Evolutionary conservation across 176 grass and related monocot species (phyloP), one percentile per base, ranked within the genome.

Genomic region (Olyra latifolia): DNA sequence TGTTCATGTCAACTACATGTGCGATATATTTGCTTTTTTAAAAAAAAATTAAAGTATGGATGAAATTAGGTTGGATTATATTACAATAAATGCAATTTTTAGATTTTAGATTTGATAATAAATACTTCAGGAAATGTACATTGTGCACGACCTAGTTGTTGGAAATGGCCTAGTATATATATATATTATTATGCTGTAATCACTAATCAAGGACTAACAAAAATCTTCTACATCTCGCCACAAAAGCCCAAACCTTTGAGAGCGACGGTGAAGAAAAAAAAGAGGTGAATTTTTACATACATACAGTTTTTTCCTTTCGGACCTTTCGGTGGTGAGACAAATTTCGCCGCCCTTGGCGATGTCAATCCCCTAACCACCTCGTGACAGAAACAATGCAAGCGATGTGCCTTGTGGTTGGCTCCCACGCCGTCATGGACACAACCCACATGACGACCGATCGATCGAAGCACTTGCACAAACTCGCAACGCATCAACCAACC

Each of bases 281-380:
- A 43, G 9, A 38, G 12, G 27, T 1, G 63, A 35, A 23, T 44
- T 62, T 53, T 66, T 47, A 65, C 25, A 30, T 73, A 38, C 10
- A 58, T 46, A 24, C 48, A 80, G 1, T 40, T 66, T 10, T 40
- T 40, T 53, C 11, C 44, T 4, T 9, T 1, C 23, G 27, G 17
- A 42, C 11, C 44, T 4, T 9, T 1, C 23, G 27, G 17, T 10
- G 23, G 45, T 3, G 30, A 69, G 22, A 74, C 67, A 47, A 47
- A 28, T 59, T 29, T 56, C 22, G 35, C 30, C 78, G 66, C 43
- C 4, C 32, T 2, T 14, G 71, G 23, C 71, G 25, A 25, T 25
- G 63, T 87, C 77, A 77, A 53, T 24, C 8, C 32, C 5, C 64
- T 54, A 64, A 71, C 79, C 65, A 82, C 45, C 64, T 24, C 38